These are phyloP conservation scores for Apiospora aurea DNA, from an alignment of 2,329 filamentous ascomycete genomes.

Conservation along the genomic window DNA sequence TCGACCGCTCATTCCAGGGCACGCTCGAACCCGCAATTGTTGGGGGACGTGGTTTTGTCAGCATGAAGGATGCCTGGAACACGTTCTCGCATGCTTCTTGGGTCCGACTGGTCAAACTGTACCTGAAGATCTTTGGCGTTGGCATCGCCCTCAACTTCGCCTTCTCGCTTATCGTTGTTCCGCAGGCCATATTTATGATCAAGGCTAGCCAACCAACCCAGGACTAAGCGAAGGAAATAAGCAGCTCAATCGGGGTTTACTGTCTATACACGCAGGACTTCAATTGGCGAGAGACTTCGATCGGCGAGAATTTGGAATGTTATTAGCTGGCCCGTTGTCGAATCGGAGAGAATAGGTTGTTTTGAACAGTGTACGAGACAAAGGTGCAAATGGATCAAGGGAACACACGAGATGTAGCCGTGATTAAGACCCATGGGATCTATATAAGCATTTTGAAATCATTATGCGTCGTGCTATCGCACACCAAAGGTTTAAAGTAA, in stretches of 20 bases:
- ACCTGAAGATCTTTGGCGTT: constrained; percentile 73
- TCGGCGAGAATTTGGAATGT: background rate
- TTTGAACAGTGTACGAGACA: background rate
- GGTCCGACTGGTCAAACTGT: constrained; percentile 75
- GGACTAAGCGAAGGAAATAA: constrained; percentile 23
- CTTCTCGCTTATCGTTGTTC: constrained; percentile 56
- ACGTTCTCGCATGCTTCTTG: constrained; percentile 78
- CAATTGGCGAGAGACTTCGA: background rate
- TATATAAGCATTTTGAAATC: background rate
- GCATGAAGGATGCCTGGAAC: constrained; percentile 79
- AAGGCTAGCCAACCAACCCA: constrained; percentile 38
- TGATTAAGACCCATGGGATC: background rate
- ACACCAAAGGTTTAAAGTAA: background rate
- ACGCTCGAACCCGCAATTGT: constrained; percentile 77
- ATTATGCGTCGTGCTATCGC: background rate
- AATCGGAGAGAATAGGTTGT: background rate
- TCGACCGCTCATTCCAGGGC: constrained; percentile 86
- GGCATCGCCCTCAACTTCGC: constrained; percentile 54
- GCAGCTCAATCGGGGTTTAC: too few species aligned
- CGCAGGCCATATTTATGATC: constrained; percentile 56
- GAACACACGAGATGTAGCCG: background rate
- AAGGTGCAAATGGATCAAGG: background rate
- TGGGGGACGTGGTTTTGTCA: constrained; percentile 74
- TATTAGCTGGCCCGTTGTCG: background rate
- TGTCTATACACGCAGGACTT: background rate